These are phyloP conservation scores for Typha latifolia DNA, from an alignment of 176 grass and related monocot species.

Conservation along the genomic window DNA sequence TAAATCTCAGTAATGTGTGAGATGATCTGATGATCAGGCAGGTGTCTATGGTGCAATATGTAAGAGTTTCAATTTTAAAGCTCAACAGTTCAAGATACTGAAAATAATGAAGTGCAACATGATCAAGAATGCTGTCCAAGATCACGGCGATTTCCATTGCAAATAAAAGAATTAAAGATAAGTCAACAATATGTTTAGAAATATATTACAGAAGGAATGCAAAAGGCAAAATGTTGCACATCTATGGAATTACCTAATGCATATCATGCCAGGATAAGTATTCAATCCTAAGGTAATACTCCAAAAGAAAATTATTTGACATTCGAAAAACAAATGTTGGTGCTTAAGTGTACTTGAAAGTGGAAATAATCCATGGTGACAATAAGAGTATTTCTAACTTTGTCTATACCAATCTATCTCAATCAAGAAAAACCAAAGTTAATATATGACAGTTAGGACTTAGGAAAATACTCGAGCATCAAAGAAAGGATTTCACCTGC, in stretches of 20 bases:
- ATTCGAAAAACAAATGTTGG: too few relatives aligned
- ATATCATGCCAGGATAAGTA: neutral
- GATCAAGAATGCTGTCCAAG: too few relatives aligned
- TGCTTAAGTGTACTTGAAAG: neutral
- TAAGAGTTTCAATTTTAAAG: too few relatives aligned
- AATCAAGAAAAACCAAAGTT: neutral
- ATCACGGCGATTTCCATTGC: too few relatives aligned
- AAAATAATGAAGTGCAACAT: too few relatives aligned
- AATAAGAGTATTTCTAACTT: neutral
- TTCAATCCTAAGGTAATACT: neutral
- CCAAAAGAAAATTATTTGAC: too few relatives aligned
- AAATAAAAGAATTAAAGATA: neutral
- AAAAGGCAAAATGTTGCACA: neutral
- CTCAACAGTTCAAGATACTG: too few relatives aligned
- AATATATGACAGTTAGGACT: constrained; percentile 5
- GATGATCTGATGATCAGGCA: too few relatives aligned
- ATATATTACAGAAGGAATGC: neutral
- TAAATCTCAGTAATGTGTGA: too few relatives aligned
- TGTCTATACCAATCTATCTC: neutral
- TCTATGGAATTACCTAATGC: neutral
- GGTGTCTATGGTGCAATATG: too few relatives aligned
- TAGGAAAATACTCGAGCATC: constrained; percentile 1
- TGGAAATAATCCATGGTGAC: neutral
- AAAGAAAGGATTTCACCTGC: constrained; percentile 44
- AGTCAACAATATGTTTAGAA: neutral